Evolutionary conservation across 768 basidiomycete genomes (phyloP), one percentile per base, ranked within the genome.

Genomic region (Mrakia blollopis): DNA sequence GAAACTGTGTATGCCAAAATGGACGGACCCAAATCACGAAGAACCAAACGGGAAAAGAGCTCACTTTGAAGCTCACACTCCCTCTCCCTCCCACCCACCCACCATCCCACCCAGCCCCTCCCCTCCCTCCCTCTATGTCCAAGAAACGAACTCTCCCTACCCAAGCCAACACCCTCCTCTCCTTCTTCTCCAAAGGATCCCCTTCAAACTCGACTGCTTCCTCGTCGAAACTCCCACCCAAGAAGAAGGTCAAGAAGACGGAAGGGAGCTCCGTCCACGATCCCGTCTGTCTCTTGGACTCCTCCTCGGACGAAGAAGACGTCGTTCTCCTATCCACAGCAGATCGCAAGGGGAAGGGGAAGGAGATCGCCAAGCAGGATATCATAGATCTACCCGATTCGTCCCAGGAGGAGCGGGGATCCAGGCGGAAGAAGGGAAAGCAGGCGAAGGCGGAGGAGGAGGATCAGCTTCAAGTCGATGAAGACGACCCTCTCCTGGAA

Each of bases 291-390:
- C 63, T 74, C 6, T 25, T 65, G 8, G 73, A 74, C 52, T 74
- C 73, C 52, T 74, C 73, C 11, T 74, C 73, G 3, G 73, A 74
- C 39, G 73, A 74, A 18, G 73, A 74, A 14, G 39, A 68, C 37
- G 25, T 41, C 65, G 37, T 39, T 25, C 25, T 39, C 25, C 18
- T 44, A 10, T n/a, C n/a, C 68, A 35, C 5, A 25, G 32, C 70
- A 72, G n/a, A 44, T 10, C 13, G 2, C 30, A 57, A 72, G 50
- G 71, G 54, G 52, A 50, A 72, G 35, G 62, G 61, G 50, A 50
- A 72, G 35, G 62, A 44, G 16, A 61, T 63, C 28, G 61, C 14
- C 9, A 41, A n/a, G 21, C 30, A 61, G 47, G 28, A 21, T 1
- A 39, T 52, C 37, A 63, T 47, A 1, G 37, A 57, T 14, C 23